A percentile compares a stretch with the other conserved stretches of the same genome.
Conservation (phyloP, 2,329 filamentous ascomycete species). For the Aspergillus pseudotamarii region DNA sequence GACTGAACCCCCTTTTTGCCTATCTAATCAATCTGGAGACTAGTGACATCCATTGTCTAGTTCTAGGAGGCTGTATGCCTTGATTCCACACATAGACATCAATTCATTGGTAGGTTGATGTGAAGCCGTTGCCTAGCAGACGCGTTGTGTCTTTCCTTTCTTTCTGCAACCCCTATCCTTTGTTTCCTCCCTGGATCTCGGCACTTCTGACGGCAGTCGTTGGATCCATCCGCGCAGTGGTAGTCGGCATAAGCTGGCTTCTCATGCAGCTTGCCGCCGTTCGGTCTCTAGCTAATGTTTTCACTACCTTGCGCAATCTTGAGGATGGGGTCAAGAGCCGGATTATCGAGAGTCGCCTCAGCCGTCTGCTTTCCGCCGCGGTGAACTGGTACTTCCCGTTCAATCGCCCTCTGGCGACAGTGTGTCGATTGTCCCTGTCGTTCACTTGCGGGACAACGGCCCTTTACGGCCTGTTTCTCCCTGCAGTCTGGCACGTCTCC, state of each 20-base stretch:
- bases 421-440: slow-evolving; percentile 6
- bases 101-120: background rate
- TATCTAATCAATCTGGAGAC: too few species aligned
- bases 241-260: background rate
- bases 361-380: background rate
- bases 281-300: slow-evolving; percentile 3
- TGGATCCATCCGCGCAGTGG: background rate
- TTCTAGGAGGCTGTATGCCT: background rate
- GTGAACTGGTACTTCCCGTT: slow-evolving; percentile 15
- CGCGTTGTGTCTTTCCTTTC: background rate
- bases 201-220: slow-evolving; percentile 3
- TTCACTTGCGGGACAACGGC: background rate
- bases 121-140: background rate
- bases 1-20: background rate
- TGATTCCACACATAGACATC: background rate
- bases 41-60: too few species aligned
- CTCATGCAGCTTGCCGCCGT: slow-evolving; percentile 8
- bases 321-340: background rate
- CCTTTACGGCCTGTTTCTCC: slow-evolving; percentile 8
- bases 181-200: background rate
- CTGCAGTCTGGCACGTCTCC: slow-evolving; percentile 7
- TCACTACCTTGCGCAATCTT: background rate
- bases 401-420: slow-evolving; percentile 6
- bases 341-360: background rate
- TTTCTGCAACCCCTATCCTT: background rate